Conservation (phyloP, 2,329 filamentous ascomycete genomes). For the Tolypocladium paradoxum region DNA sequence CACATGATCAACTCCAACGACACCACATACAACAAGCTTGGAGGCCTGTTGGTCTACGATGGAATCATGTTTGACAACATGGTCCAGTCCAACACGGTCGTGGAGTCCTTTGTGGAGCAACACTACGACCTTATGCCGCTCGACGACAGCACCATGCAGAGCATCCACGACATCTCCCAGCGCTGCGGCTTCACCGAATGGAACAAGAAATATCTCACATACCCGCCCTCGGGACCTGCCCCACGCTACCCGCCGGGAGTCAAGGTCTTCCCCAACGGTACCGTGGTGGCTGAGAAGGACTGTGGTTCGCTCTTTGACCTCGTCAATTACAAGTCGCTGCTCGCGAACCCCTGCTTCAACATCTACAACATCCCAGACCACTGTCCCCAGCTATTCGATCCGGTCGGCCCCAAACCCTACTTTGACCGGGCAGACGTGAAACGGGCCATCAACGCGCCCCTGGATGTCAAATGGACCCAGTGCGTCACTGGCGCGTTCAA, state of each 20-base stretch:
- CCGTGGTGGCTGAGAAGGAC: constrained; percentile 22
- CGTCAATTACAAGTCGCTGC: constrained; percentile 40
- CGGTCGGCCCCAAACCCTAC: constrained; percentile 62
- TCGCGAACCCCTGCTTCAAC: constrained; percentile 69
- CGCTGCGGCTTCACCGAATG: constrained; percentile 54
- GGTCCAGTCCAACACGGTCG: constrained; percentile 34
- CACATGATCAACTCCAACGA: constrained; percentile 61
- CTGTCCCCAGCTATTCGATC: constrained; percentile 60
- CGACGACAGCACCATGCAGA: constrained; percentile 45
- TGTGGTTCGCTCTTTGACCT: constrained; percentile 48
- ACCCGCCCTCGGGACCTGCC: constrained; percentile 54
- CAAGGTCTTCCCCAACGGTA: constrained; percentile 16
- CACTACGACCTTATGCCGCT: constrained; percentile 51
- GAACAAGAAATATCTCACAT: constrained; percentile 50
- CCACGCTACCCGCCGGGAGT: constrained; percentile 36
- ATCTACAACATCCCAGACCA: constrained; percentile 63
- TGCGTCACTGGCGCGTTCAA: constrained; percentile 7
- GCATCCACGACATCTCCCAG: constrained; percentile 40
- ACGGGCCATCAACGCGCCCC: constrained; percentile 52
- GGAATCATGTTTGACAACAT: constrained; percentile 47
- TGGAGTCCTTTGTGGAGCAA: constrained; percentile 49
- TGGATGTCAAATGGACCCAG: constrained; percentile 11
- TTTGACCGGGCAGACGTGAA: constrained; percentile 64
- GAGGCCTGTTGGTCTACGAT: constrained; percentile 63
- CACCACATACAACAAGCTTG: constrained; percentile 54